phyloP scores from a whole-genome alignment of 495 filamentous ascomycete species.

The Aspergillus campestris region DNA sequence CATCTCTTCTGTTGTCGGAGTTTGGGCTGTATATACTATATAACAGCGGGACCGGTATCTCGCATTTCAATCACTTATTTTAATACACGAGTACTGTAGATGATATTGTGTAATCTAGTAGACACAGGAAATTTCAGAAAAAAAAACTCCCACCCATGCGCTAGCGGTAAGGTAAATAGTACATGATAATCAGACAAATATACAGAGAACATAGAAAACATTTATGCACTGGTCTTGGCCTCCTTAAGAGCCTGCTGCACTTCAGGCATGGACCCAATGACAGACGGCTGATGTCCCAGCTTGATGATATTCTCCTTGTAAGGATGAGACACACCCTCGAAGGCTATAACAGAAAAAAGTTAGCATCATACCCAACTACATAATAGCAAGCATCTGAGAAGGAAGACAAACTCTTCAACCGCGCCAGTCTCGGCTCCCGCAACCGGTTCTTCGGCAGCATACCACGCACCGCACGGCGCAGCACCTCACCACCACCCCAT shows the following conservation, averaged over 20 bases:
- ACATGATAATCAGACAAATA: constrained; percentile 23
- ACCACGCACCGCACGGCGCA: constrained; percentile 84
- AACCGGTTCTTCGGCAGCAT: constrained; percentile 98
- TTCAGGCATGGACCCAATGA: constrained; percentile 34
- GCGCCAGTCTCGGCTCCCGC: constrained; percentile 72
- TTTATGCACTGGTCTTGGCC: constrained; percentile 26
- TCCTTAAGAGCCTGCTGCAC: constrained; percentile 40
- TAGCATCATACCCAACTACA: not conserved
- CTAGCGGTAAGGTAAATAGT: constrained; percentile 31
- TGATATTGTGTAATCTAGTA: constrained; percentile 10
- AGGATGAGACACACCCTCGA: constrained; percentile 84
- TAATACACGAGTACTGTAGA: not conserved
- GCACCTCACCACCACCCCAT: constrained; percentile 87
- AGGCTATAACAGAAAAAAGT: constrained; percentile 43
- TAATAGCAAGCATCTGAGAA: not conserved
- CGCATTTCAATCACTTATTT: not conserved
- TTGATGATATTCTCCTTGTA: constrained; percentile 82
- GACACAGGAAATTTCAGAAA: constrained; percentile 18
- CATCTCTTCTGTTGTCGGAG: no score
- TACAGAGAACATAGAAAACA: constrained; percentile 16
- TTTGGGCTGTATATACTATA: no score
- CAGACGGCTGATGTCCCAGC: constrained; percentile 44
- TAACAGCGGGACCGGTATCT: no score
- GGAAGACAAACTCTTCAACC: constrained; percentile 67
- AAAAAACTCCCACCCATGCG: constrained; percentile 43